Evolutionary conservation across 176 grass and related monocot genomes (phyloP), one percentile per base, ranked within the genome.

Genomic region (barley (Hordeum vulgare)): DNA sequence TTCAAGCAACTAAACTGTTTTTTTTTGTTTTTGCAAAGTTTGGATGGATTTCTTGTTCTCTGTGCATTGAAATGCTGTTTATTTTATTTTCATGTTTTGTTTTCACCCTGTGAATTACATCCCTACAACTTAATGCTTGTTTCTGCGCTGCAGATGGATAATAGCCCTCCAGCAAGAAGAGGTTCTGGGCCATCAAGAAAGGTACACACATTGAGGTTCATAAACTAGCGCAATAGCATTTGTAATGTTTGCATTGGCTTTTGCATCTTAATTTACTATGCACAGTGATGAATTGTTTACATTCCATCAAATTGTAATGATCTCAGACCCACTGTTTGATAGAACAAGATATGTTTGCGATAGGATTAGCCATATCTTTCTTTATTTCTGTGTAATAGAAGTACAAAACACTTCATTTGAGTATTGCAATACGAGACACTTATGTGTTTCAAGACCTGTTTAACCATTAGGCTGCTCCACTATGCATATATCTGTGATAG

Each of bases 141-240:
- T 77, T 84, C 36, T 78, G 66, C 60, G 3, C 33, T 68, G 37
- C 90, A 99, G 96, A 29, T 94, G 87, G 96, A 99, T 83, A 85
- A 85, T 73, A 56, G 53, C 20, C 84, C 92, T 80, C 91, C 96
- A 87, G 66, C 90, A 65, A 92, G 88, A 92, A 87, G 87, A 54
- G 93, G 93, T 74, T 94, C 96, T 64, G 93, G 96, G 26, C 80
- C 85, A 24, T 92, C 93, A 76, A 93, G 96, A 74, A 99, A 99
- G 96, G 93, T 96, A 96, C 4, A n/a, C 39, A 81, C 25, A 79
- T 83, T 67, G 37, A 69, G 39, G 29, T 70, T 89, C 31, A 35
- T 67, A 69, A 74, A 80, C 26, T 83, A 54, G 25, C 20, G 11
- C 39, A 64, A 76, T 76, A 71, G 11, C 36, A 76, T 61, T 79